Evolutionary conservation across 352 stramenopile genomes (phyloP).

Genomic region (Pythium graminicola): DNA sequence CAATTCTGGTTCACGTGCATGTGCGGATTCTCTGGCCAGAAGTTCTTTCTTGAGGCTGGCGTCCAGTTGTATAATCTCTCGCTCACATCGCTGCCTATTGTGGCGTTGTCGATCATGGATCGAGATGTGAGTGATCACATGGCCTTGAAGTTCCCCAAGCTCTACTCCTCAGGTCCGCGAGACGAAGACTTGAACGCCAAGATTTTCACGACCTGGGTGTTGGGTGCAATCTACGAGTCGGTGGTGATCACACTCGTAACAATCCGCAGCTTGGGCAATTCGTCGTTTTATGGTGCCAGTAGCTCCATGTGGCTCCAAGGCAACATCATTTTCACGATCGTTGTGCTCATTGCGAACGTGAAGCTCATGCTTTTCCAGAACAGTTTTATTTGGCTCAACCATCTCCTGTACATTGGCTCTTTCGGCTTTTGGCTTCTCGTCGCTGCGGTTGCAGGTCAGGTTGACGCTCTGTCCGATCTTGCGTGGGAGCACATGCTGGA

Average conservation of each 20-base stretch:
- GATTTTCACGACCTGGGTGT: neutral
- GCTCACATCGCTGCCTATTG: slow-evolving; percentile 67
- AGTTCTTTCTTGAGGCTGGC: slow-evolving; percentile 71
- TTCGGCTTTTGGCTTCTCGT: slow-evolving; percentile 58
- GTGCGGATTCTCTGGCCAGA: slow-evolving; percentile 66
- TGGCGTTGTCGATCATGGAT: slow-evolving; percentile 73
- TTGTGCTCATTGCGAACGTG: slow-evolving; percentile 64
- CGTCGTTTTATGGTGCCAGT: slow-evolving; percentile 28
- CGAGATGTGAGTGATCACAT: slow-evolving; percentile 62
- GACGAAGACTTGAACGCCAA: slow-evolving; percentile 46
- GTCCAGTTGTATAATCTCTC: slow-evolving; percentile 81
- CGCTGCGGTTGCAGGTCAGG: slow-evolving; percentile 44
- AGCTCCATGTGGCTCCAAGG: slow-evolving; percentile 71
- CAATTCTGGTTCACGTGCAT: slow-evolving; percentile 84
- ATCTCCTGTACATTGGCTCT: slow-evolving; percentile 55
- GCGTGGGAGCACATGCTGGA: slow-evolving; percentile 68
- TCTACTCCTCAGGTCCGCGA: neutral
- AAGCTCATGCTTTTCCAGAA: slow-evolving; percentile 82
- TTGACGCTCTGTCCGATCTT: slow-evolving; percentile 55
- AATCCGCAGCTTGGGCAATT: slow-evolving; percentile 53
- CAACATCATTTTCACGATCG: slow-evolving; percentile 75
- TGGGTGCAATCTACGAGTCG: slow-evolving; percentile 60
- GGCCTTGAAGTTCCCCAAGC: slow-evolving; percentile 29
- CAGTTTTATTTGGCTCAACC: slow-evolving; percentile 63
- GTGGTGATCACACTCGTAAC: slow-evolving; percentile 79